Evolutionary conservation across 305 asterid species (phyloP).

Genomic region (Caryopteris hybrid): DNA sequence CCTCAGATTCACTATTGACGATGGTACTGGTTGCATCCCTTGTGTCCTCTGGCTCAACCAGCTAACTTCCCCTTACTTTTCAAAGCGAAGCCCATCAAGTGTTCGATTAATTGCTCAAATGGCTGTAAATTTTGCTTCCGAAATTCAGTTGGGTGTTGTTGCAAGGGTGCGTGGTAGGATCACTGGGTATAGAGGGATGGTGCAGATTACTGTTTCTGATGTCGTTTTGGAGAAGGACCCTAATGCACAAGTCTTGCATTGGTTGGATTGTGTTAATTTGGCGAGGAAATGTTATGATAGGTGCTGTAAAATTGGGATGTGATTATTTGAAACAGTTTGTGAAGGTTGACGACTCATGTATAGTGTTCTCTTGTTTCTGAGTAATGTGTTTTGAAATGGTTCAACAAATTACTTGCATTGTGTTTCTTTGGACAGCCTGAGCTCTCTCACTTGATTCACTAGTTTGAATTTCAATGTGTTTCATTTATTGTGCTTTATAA

Average conservation of each 20-base stretch:
- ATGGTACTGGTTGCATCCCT: conserved; percentile 72
- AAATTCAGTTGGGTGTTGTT: conserved; percentile 53
- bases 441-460: neutral
- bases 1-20: conserved; percentile 58
- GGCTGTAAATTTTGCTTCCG: conserved; percentile 39
- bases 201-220: conserved; percentile 77
- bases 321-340: conserved; percentile 1
- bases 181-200: conserved; percentile 41
- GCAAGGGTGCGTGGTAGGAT: conserved; percentile 79
- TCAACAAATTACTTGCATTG: neutral
- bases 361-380: neutral
- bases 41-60: conserved; percentile 86
- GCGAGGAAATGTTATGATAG: conserved; percentile 54
- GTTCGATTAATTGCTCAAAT: conserved; percentile 63
- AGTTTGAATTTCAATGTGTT: neutral
- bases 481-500: neutral
- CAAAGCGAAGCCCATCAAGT: conserved; percentile 50
- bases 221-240: conserved; percentile 67
- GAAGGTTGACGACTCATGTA: neutral
- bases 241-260: conserved; percentile 71
- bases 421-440: neutral
- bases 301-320: neutral
- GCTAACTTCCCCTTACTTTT: conserved; percentile 50
- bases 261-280: conserved; percentile 68
- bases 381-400: neutral